Evolutionary conservation across 495 filamentous ascomycete species (phyloP).

Genomic region (Penicillium chermesinum): DNA sequence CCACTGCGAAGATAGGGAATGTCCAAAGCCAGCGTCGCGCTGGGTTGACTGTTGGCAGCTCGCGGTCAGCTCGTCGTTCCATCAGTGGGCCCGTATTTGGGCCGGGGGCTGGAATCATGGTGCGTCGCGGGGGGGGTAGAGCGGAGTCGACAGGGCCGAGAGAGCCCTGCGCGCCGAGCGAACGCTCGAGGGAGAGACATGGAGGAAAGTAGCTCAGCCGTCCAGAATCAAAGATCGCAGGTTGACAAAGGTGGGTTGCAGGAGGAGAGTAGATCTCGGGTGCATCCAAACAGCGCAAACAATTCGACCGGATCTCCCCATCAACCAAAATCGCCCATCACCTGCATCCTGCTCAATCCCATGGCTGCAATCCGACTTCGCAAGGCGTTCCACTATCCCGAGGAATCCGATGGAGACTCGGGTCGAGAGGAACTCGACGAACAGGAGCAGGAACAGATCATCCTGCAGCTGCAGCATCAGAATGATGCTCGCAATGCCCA

Average conservation of each 20-base stretch:
- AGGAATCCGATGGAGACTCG: slow-evolving; percentile 42
- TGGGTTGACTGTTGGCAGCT: slow-evolving; percentile 52
- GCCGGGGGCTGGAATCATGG: slow-evolving; percentile 43
- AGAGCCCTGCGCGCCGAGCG: slow-evolving; percentile 14
- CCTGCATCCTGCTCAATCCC: background rate
- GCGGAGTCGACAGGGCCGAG: slow-evolving; percentile 10
- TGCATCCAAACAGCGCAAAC: slow-evolving; percentile 34
- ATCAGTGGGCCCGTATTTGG: slow-evolving; percentile 63
- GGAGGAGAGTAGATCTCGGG: background rate
- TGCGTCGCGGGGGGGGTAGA: slow-evolving; percentile 31
- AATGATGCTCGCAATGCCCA: slow-evolving; percentile 55
- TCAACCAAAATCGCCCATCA: background rate
- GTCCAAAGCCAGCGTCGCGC: slow-evolving; percentile 46
- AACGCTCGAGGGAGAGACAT: slow-evolving; percentile 16
- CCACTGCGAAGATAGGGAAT: slow-evolving; percentile 52
- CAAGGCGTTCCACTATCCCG: slow-evolving; percentile 58
- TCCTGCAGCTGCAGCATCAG: slow-evolving; percentile 49
- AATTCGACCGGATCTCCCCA: background rate
- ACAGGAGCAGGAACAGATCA: slow-evolving; percentile 71
- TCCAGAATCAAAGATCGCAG: slow-evolving; percentile 1
- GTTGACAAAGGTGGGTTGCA: background rate
- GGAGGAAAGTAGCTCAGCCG: background rate
- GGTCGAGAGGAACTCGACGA: slow-evolving; percentile 55
- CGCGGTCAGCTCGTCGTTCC: slow-evolving; percentile 74
- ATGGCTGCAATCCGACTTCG: slow-evolving; percentile 54